These are phyloP conservation scores for Fragilaria crotonensis DNA, from an alignment of 108 stramenopile genomes.

Conservation along the genomic window DNA sequence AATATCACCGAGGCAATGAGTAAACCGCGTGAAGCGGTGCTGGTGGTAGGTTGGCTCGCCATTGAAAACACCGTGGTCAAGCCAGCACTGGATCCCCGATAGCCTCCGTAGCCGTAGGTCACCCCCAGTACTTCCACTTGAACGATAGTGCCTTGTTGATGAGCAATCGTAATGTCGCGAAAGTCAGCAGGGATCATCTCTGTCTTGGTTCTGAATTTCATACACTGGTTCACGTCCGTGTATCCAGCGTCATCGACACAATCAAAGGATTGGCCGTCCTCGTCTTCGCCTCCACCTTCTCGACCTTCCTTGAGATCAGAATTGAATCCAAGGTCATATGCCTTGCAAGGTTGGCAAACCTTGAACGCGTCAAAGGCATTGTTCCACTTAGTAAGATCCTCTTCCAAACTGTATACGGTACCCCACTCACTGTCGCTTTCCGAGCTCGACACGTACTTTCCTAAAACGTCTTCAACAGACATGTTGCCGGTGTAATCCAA, in stretches of 20 bases:
- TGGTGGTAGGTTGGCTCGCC: too few relatives aligned
- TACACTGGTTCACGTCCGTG: conserved; percentile 30
- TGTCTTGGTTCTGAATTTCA: conserved; percentile 40
- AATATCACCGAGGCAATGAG: too few relatives aligned
- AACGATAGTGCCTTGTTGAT: conserved; percentile 39
- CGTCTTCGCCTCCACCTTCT: conserved; percentile 3
- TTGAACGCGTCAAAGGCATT: conserved; percentile 38
- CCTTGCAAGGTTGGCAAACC: conserved; percentile 46
- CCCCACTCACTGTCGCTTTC: conserved; percentile 13
- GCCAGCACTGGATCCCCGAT: too few relatives aligned
- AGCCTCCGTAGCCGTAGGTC: conserved; percentile 2
- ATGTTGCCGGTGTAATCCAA: conserved; percentile 25
- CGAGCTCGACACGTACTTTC: too few relatives aligned
- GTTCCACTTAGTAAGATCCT: conserved; percentile 30
- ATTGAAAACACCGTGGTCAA: too few relatives aligned
- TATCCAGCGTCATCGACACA: conserved; percentile 58
- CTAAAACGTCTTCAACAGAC: conserved; percentile 2
- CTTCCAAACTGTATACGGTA: conserved; percentile 11
- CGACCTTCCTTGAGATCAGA: conserved; percentile 12
- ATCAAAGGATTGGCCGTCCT: conserved; percentile 16
- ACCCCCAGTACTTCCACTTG: not conserved
- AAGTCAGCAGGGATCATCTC: conserved; percentile 21
- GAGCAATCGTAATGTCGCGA: conserved; percentile 32
- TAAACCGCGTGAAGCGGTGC: too few relatives aligned
- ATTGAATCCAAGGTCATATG: conserved; percentile 32